These are phyloP conservation scores for Diaporthe eres DNA, from an alignment of 2,329 filamentous ascomycete species.

Conservation along the genomic window DNA sequence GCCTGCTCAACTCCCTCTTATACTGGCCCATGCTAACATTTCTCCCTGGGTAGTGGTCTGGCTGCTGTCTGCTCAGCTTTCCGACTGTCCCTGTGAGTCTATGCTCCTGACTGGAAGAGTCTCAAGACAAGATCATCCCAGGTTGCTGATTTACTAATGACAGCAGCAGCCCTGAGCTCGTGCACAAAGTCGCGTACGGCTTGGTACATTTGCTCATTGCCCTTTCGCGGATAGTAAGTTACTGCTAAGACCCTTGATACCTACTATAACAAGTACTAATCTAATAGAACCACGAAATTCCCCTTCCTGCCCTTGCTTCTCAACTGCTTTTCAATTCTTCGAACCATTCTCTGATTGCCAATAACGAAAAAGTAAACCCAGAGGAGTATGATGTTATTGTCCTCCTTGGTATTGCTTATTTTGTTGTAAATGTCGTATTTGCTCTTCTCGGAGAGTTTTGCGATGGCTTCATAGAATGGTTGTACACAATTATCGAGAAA, in stretches of 20 bases:
- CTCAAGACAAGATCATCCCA: background rate
- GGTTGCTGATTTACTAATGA: background rate
- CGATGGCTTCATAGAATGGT: no score
- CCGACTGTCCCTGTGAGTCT: background rate
- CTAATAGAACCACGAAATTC: background rate
- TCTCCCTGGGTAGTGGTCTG: background rate
- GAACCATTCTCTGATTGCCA: background rate
- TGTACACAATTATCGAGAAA: no score
- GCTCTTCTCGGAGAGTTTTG: background rate
- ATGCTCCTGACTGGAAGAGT: background rate
- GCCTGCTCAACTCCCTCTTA: background rate
- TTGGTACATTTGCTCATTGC: background rate
- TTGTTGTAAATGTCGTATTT: background rate
- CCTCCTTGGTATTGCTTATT: background rate
- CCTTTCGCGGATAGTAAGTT: background rate
- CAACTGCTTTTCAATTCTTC: background rate
- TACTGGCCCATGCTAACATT: background rate
- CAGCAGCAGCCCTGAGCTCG: background rate
- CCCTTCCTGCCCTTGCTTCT: background rate
- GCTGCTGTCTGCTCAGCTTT: background rate
- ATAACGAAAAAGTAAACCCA: background rate
- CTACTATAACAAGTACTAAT: background rate
- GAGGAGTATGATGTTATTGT: background rate
- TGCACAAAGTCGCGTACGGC: background rate
- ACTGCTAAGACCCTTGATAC: background rate